phyloP scores from a whole-genome alignment of 2,329 filamentous ascomycete genomes.

The Ceratocystis ficicola region DNA sequence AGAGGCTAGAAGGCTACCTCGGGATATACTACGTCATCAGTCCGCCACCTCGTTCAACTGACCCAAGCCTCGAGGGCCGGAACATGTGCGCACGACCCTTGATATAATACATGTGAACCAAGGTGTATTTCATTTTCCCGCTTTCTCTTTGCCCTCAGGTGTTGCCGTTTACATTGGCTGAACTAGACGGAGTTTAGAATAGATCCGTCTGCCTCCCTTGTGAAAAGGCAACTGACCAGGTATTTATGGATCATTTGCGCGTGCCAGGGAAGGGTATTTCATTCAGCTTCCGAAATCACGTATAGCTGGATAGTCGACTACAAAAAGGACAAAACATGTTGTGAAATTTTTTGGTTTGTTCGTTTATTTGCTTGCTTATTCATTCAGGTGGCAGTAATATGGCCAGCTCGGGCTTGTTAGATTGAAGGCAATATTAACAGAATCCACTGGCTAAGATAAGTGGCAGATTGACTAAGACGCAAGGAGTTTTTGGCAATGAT shows the following conservation, averaged over 20 bases:
- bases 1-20: not conserved
- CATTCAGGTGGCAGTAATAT: not conserved
- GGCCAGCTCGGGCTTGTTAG: not conserved
- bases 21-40: not conserved
- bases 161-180: not conserved
- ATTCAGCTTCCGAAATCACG: not conserved
- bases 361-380: not conserved
- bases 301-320: not conserved
- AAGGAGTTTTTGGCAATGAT: constrained; percentile 2
- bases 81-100: not conserved
- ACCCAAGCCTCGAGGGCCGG: not conserved
- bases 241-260: not conserved
- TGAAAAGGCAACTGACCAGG: not conserved
- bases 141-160: not conserved
- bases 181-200: not conserved
- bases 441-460: not conserved
- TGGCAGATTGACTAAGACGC: constrained; percentile 1
- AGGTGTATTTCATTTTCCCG: not conserved
- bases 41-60: not conserved
- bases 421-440: not conserved
- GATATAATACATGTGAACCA: not conserved
- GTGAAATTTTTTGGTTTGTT: not conserved
- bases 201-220: not conserved
- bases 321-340: not conserved
- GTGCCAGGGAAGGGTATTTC: not conserved